A percentile compares a stretch with the other conserved stretches of the same genome.
Evolutionary conservation across 73 alveolate species (phyloP).

Genomic region (Diophrys sp.): DNA sequence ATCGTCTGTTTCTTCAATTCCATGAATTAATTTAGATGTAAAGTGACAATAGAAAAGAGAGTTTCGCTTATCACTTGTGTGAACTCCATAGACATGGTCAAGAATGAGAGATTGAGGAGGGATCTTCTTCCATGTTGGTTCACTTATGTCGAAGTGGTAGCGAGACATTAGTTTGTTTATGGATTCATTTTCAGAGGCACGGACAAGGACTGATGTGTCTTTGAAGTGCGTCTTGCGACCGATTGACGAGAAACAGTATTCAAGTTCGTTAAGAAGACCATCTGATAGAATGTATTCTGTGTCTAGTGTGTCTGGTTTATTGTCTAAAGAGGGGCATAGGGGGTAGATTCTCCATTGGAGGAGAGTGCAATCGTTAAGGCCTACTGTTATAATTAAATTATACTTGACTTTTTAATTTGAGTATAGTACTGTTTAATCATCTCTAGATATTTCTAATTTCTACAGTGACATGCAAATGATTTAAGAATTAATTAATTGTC

Average conservation of each 20-base stretch:
- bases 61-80: slow-evolving; percentile 68
- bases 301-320: slow-evolving; percentile 7
- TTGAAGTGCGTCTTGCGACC: slow-evolving; percentile 24
- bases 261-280: slow-evolving; percentile 51
- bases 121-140: slow-evolving; percentile 55
- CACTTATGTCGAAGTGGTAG: slow-evolving; percentile 43
- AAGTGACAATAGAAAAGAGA: slow-evolving; percentile 69
- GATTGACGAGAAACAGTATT: slow-evolving; percentile 29
- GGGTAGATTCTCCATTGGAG: not conserved
- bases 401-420: too few relatives aligned
- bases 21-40: slow-evolving; percentile 19
- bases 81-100: slow-evolving; percentile 77
- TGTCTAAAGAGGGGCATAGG: slow-evolving; percentile 1
- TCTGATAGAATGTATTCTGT: slow-evolving; percentile 8
- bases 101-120: slow-evolving; percentile 72
- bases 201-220: slow-evolving; percentile 48
- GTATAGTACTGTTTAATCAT: too few relatives aligned
- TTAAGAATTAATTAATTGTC: too few relatives aligned
- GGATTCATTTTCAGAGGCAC: slow-evolving; percentile 32
- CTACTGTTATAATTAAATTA: slow-evolving; percentile 18
- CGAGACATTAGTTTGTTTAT: slow-evolving; percentile 49
- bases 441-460: too few relatives aligned
- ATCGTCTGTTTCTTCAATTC: too few relatives aligned
- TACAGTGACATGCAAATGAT: too few relatives aligned
- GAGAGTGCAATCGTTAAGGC: not conserved